phyloP scores from a whole-genome alignment of 2,329 filamentous ascomycete genomes.

The Lasiodiplodia sp. region DNA sequence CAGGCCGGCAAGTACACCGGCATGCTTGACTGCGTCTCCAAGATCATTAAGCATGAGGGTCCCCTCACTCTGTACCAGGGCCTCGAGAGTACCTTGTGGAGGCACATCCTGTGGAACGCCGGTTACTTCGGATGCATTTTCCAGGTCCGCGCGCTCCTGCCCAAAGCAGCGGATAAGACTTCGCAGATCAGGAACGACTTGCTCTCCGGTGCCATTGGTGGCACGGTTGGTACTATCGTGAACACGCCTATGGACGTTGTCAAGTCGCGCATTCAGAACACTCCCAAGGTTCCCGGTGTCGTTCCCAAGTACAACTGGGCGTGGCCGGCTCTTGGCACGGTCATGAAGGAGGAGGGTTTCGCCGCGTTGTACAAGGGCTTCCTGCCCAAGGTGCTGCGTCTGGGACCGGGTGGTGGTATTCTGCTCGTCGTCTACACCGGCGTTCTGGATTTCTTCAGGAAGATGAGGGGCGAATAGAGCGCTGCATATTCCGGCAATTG shows the following conservation, averaged over 20 bases:
- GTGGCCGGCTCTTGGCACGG: slow-evolving; percentile 82
- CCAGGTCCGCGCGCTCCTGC: slow-evolving; percentile 87
- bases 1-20: slow-evolving; percentile 87
- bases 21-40: slow-evolving; percentile 78
- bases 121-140: slow-evolving; percentile 99
- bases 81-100: slow-evolving; percentile 95
- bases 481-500: slow-evolving; percentile 1
- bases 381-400: slow-evolving; percentile 87
- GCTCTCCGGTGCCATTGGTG: slow-evolving; percentile 84
- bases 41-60: slow-evolving; percentile 86
- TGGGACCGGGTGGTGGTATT: slow-evolving; percentile 76
- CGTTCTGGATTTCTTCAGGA: slow-evolving; percentile 91
- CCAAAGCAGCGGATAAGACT: slow-evolving; percentile 79
- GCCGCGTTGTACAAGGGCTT: slow-evolving; percentile 96
- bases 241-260: slow-evolving; percentile 98
- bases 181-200: slow-evolving; percentile 87
- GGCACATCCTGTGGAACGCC: slow-evolving; percentile 91
- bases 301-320: slow-evolving; percentile 99
- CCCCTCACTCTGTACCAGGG: slow-evolving; percentile 93
- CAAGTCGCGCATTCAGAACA: slow-evolving; percentile 98
- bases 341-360: slow-evolving; percentile 94
- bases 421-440: slow-evolving; percentile 86
- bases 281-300: slow-evolving; percentile 78
- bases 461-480: slow-evolving; percentile 58
- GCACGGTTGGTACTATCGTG: slow-evolving; percentile 86